These are phyloP conservation scores for Candida sp. DNA, from an alignment of 1,139 yeast species.

Conservation along the genomic window DNA sequence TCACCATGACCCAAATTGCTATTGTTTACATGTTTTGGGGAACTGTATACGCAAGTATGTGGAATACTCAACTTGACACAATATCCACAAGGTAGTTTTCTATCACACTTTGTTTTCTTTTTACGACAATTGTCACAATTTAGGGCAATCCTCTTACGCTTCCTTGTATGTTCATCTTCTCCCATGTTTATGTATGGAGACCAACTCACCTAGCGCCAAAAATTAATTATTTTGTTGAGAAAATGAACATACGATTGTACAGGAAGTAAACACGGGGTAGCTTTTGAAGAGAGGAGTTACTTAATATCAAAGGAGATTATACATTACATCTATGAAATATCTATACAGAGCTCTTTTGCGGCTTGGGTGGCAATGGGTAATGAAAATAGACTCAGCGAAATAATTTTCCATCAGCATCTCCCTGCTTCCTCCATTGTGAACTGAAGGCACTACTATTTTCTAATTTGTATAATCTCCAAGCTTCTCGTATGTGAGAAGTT, in stretches of 20 bases:
- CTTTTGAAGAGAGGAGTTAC: too few relatives aligned
- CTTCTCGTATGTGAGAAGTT: conserved; percentile 86
- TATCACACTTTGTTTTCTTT: conserved; percentile 33
- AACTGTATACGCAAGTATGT: conserved; percentile 9
- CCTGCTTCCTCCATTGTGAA: conserved; percentile 69
- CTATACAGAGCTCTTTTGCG: too few relatives aligned
- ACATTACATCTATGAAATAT: too few relatives aligned
- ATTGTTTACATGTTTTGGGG: conserved; percentile 8
- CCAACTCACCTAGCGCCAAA: background rate
- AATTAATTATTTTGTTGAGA: background rate
- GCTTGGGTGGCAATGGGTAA: too few relatives aligned
- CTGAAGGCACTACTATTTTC: conserved; percentile 68
- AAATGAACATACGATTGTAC: background rate
- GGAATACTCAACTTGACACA: conserved; percentile 19
- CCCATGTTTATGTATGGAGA: background rate
- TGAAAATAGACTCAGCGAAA: conserved; percentile 52
- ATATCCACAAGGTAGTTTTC: conserved; percentile 28
- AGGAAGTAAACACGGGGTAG: background rate
- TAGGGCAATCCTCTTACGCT: conserved; percentile 17
- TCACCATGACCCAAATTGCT: conserved; percentile 10
- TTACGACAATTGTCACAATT: conserved; percentile 26
- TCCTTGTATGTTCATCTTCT: conserved; percentile 5
- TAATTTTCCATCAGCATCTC: conserved; percentile 66
- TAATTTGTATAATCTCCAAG: conserved; percentile 70
- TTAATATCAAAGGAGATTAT: too few relatives aligned